Conservation (phyloP, 1,284 basidiomycete species). For the Rugosomyces carneus region DNA sequence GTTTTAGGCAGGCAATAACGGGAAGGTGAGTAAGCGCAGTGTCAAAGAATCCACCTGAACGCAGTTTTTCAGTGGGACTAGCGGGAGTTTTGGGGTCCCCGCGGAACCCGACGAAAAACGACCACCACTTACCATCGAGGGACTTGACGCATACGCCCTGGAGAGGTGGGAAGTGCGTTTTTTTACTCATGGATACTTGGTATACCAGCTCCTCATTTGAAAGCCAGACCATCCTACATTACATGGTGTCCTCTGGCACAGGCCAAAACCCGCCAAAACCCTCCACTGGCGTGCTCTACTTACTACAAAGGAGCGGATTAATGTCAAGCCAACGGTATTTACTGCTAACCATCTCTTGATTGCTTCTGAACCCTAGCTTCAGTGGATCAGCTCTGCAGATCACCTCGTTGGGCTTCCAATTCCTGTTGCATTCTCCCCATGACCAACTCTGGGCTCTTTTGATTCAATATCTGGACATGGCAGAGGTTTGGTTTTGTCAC, state of each 20-base stretch:
- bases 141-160: constrained; percentile 81
- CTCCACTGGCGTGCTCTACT: constrained; percentile 76
- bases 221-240: constrained; percentile 86
- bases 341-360: constrained; percentile 9
- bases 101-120: constrained; percentile 60
- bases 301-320: constrained; percentile 81
- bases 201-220: neutral
- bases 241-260: constrained; percentile 94
- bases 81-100: constrained; percentile 87
- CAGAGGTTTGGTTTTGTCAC: constrained; percentile 51
- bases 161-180: constrained; percentile 87
- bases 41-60: constrained; percentile 10
- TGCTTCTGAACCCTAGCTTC: constrained; percentile 14
- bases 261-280: constrained; percentile 63
- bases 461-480: constrained; percentile 82
- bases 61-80: constrained; percentile 61
- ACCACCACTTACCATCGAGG: constrained; percentile 49
- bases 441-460: constrained; percentile 97
- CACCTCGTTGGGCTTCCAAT: constrained; percentile 95
- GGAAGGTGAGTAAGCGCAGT: constrained; percentile 60
- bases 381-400: constrained; percentile 68
- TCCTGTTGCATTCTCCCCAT: constrained; percentile 93
- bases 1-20: constrained; percentile 83
- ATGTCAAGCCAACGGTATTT: constrained; percentile 67
- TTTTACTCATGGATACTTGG: neutral